Conservation (phyloP, 2,329 filamentous ascomycete species). For the Cladosporium sp. region DNA sequence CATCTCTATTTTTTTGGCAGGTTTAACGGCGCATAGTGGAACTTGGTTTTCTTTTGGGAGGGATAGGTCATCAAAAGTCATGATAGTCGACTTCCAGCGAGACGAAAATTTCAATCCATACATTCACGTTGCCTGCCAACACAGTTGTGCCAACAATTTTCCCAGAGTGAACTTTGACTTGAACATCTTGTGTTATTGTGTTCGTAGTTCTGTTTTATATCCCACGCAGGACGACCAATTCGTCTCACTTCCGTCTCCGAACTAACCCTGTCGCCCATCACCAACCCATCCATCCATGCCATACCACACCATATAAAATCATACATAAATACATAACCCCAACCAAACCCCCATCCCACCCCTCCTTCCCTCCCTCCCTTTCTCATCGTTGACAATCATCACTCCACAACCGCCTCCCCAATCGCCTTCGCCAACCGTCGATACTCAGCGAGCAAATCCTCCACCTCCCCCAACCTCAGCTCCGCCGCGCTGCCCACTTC, state of each 20-base stretch:
- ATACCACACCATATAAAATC: no score
- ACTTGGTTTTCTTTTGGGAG: constrained; percentile 1
- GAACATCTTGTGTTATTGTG: background rate
- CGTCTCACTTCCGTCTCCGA: no score
- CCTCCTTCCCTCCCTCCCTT: no score
- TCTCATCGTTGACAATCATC: no score
- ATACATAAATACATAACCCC: background rate
- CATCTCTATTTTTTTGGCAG: constrained; percentile 12
- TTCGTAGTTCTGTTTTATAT: background rate
- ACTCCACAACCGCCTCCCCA: constrained; percentile 35
- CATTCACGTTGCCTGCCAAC: constrained; percentile 13
- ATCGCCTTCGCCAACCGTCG: constrained; percentile 41
- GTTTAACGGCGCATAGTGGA: constrained; percentile 8
- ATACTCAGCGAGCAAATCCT: constrained; percentile 39
- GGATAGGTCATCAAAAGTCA: constrained; percentile 9
- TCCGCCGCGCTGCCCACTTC: constrained; percentile 44
- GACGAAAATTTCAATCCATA: constrained; percentile 11
- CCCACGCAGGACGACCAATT: no score
- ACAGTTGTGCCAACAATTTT: constrained; percentile 2
- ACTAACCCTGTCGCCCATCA: background rate
- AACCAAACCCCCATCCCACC: background rate
- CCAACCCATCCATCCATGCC: no score
- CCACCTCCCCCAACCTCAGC: constrained; percentile 45
- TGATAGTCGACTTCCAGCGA: constrained; percentile 10
- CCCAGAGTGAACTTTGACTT: background rate